Evolutionary conservation across 768 basidiomycete species (phyloP), one percentile per base, ranked within the genome.

Genomic region (Mycena galopus): DNA sequence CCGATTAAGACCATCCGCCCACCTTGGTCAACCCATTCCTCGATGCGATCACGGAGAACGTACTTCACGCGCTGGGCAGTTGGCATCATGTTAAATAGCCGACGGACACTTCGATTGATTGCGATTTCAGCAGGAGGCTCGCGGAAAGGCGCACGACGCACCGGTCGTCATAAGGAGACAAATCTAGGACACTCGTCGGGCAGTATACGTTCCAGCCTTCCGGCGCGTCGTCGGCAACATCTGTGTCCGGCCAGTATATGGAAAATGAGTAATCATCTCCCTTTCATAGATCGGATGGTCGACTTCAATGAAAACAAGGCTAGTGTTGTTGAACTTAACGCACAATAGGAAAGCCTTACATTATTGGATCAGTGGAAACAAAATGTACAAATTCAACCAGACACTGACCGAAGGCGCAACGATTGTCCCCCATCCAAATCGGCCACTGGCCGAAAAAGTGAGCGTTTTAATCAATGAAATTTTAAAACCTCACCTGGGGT

Each of bases 11-110:
- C 75, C 39, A 87, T 80, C 25, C 82, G 80, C 2, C 88, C 87
- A 21, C 81, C 81, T 9, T 81, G 75, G 76, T 90, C 85, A 1
- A 88, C 84, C 90, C 89, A 90, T 44, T 86, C 85, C 50, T 89
- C 86, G 16, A 84, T 29, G 10, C 61, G 61, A 35, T 56, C 55
- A 30, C 55, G 55, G 7, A 56, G 12, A 2, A 56, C 55, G 8
- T 56, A 56, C 32, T 56, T 56, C 17, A 29, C 27, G 14, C 55
- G 27, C 55, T 56, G 55, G 21, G 55, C 55, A 56, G 55, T 56
- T 16, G 55, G 55, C 27, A 56, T 23, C 55, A 56, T 56, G 29
- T 16, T 56, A 17, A 56, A 56, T 29, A 56, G 30, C 6, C 55
- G 55, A 19, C 55, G 55, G 19, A 56, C 55, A 32, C 55, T 56